Base-by-base conservation (phyloP, 2,329 filamentous ascomycete genomes). In the Oidium heveae region DNA sequence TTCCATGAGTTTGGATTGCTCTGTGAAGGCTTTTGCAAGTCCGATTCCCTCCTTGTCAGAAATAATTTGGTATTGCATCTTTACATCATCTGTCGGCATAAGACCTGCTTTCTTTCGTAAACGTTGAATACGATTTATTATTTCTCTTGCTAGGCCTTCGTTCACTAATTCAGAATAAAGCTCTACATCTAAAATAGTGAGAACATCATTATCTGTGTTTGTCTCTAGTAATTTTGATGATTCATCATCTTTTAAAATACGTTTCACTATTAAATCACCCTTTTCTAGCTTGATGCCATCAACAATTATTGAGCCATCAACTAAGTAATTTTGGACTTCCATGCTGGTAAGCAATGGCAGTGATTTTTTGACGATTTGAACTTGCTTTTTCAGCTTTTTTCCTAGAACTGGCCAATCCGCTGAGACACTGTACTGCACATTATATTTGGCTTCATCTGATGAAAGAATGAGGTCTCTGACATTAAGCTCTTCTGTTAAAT, bases 341-440 rank as follows among this genome's bases (percentile, higher is more conserved):
- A 85, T 79, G 60, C 81, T 88, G 20, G 76, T 84, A 52, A 98
- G 72, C 41, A 70, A 73, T 6, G 88, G 88, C 49, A 98, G 71
- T 1, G 85, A 87, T 70, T 89, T 93, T 73, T 93, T 93, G 61
- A 96, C 87, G 65, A 83, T 86, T 59, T 80, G 79, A 59, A 87
- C 85, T 63, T 95, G 88, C 69, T 94, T 95, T 74, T 94, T 94
- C 61, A 96, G 75, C 71, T 96, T 96, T 76, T 94, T 94, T 59
- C 91, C 91, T 16, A 98, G 74, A 1, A 85, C 83, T 15, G 91
- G 87, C 83, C 91, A 95, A 68, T 98, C 91, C 8, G 87, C 88
- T 41, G 77, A 79, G 16, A 89, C 86, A 58, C 84, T 86, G 70
- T 95, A 94, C 65, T 91, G 82, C 49, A 98, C 87, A 55, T 87